phyloP scores from a whole-genome alignment of 208 protist genomes.

The Zelonia costaricensis region DNA sequence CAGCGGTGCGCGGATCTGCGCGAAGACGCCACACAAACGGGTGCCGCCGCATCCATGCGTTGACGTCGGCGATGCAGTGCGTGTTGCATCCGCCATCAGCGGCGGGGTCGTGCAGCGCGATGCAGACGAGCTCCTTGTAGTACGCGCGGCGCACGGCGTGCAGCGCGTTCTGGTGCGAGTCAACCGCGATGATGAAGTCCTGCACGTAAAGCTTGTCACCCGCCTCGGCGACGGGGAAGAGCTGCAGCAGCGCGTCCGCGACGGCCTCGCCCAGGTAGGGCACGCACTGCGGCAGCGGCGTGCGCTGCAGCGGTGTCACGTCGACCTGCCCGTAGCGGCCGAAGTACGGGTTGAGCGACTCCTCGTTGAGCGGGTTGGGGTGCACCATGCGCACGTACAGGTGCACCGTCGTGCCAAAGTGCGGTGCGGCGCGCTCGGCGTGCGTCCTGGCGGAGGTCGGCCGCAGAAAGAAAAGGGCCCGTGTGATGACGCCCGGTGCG shows the following conservation, averaged over 20 bases:
- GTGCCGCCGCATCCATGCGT: constrained; percentile 37
- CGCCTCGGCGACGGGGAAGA: constrained; percentile 8
- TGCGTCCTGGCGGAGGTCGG: constrained; percentile 7
- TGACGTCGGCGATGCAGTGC: constrained; percentile 63
- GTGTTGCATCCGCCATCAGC: constrained; percentile 28
- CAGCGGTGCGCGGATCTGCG: constrained; percentile 1
- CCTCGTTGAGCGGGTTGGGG: constrained; percentile 66
- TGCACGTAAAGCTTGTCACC: constrained; percentile 54
- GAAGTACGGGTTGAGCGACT: constrained; percentile 89
- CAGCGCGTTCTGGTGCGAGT: constrained; percentile 70
- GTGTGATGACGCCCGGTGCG: neutral
- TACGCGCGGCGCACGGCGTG: constrained; percentile 68
- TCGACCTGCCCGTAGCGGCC: constrained; percentile 88
- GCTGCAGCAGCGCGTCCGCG: constrained; percentile 24
- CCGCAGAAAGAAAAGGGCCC: constrained; percentile 47
- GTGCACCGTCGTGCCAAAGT: constrained; percentile 15
- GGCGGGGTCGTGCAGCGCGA: constrained; percentile 58
- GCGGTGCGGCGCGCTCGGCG: neutral
- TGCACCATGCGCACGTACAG: constrained; percentile 86
- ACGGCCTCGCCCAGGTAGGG: constrained; percentile 18
- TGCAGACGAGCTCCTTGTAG: constrained; percentile 84
- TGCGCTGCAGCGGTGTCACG: constrained; percentile 44
- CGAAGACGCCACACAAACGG: constrained; percentile 28
- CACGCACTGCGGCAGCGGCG: constrained; percentile 28
- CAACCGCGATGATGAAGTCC: constrained; percentile 86